These are phyloP conservation scores for Trichoderma harzianum DNA, from an alignment of 2,329 filamentous ascomycete species.

Conservation along the genomic window DNA sequence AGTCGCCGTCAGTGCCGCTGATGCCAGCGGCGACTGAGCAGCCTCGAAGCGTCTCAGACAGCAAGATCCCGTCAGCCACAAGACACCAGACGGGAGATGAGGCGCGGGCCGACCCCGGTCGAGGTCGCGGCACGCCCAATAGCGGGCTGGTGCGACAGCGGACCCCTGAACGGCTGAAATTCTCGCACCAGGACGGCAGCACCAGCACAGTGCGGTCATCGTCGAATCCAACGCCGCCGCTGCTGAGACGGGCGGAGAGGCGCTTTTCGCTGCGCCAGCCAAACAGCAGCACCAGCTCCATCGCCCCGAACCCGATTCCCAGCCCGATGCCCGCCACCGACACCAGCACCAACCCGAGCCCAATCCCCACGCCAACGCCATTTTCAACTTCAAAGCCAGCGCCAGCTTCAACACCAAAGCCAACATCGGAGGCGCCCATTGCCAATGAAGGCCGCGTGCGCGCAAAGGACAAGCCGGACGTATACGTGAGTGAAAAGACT, in stretches of 20 bases:
- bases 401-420: background rate
- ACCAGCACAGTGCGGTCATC: slow-evolving; percentile 30
- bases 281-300: slow-evolving; percentile 22
- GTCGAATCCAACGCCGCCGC: slow-evolving; percentile 51
- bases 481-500: slow-evolving; percentile 71
- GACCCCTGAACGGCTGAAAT: slow-evolving; percentile 52
- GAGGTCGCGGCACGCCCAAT: slow-evolving; percentile 41
- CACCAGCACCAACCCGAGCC: background rate
- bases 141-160: slow-evolving; percentile 49
- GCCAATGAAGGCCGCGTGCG: slow-evolving; percentile 85
- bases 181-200: slow-evolving; percentile 46
- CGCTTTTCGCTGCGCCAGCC: slow-evolving; percentile 46
- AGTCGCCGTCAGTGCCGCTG: background rate
- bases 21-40: background rate
- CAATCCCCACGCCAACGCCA: background rate
- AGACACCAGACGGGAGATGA: background rate
- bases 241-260: slow-evolving; percentile 68
- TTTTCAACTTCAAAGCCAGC: background rate
- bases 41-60: slow-evolving; percentile 39
- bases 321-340: background rate
- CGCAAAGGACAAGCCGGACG: slow-evolving; percentile 82
- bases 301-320: background rate
- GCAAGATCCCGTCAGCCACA: slow-evolving; percentile 14
- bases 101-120: slow-evolving; percentile 25
- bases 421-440: slow-evolving; percentile 56